phyloP scores from a whole-genome alignment of 495 filamentous ascomycete species.

The Cercophora samala region DNA sequence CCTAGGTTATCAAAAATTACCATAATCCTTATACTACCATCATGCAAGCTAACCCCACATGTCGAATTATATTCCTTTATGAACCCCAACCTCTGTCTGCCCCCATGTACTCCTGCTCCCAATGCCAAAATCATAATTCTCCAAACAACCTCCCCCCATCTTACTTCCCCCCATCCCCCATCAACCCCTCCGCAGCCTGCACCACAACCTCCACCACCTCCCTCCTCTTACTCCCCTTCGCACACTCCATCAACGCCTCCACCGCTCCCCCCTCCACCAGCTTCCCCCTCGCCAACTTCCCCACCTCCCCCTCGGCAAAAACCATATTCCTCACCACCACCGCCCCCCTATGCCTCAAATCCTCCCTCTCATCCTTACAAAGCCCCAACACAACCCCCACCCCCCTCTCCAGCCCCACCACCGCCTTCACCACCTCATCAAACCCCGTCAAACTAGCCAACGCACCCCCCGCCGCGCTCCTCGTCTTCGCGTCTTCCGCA shows the following conservation, averaged over 20 bases:
- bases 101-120: not conserved
- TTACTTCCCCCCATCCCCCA: conserved; percentile 32
- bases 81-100: not conserved
- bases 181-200: conserved; percentile 58
- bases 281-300: conserved; percentile 46
- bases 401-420: conserved; percentile 66
- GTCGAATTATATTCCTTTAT: not conserved
- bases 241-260: conserved; percentile 57
- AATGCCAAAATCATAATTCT: not conserved
- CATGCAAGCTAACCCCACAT: not conserved
- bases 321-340: conserved; percentile 69
- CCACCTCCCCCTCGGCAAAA: conserved; percentile 48
- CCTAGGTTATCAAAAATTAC: no score
- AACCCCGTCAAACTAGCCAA: conserved; percentile 78
- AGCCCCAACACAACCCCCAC: conserved; percentile 67
- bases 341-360: conserved; percentile 71
- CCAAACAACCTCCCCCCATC: not conserved
- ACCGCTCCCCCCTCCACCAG: conserved; percentile 52
- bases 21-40: not conserved
- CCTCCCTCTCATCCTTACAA: conserved; percentile 71
- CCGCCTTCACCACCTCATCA: conserved; percentile 63
- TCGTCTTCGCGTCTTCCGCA: conserved; percentile 71
- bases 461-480: conserved; percentile 82
- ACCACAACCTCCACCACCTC: conserved; percentile 63
- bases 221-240: conserved; percentile 60